Base-by-base conservation (phyloP, 805 yeast species). In the Metschnikowia peoriensis region DNA sequence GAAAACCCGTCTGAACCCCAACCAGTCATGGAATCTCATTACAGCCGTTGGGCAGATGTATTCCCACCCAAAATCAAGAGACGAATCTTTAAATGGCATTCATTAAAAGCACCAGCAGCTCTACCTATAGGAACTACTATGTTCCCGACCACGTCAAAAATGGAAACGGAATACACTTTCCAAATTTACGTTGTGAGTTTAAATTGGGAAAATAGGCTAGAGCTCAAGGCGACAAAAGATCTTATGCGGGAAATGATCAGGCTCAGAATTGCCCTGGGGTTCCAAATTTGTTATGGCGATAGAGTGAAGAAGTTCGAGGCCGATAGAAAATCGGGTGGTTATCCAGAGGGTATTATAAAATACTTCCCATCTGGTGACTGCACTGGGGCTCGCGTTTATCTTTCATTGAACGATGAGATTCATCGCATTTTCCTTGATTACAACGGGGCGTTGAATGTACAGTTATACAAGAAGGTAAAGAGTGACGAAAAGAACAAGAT, bases 31-130 rank as follows among this genome's bases (percentile, higher is more conserved):
- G 48, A 50, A 5, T 49, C 53, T 7, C 46, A 48, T 34, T 77
- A 81, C 43, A 93, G 96, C 6, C 80, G 96, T 52, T 94, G 99
- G 99, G 85, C 85, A 51, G 90, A 88, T 68, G 96, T 91, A 1
- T 89, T 89, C 60, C 97, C 98, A 0, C 79, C 80, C 12, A 80
- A 81, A 41, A 83, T 85, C 14, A 82, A 79, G 49, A 75, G 88
- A 49, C 81, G 82, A 60, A 73, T 85, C 14, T 85, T 92, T 47
- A 92, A 92, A 64, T 94, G 99, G 99, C 81, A 89, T 49, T 92
- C 98, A 0, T 76, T 96, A 49, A 86, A 91, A 12, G 83, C 97
- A 0, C 99, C 99, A 0, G 97, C 98, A 0, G 86, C 96, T 7
- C 73, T 94, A 28, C 99, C 99, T 0, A 73, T 89, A 0, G 84